Evolutionary conservation across 2,329 filamentous ascomycete genomes (phyloP).

Genomic region (Ophiognomonia clavigignenti-juglandacearum): DNA sequence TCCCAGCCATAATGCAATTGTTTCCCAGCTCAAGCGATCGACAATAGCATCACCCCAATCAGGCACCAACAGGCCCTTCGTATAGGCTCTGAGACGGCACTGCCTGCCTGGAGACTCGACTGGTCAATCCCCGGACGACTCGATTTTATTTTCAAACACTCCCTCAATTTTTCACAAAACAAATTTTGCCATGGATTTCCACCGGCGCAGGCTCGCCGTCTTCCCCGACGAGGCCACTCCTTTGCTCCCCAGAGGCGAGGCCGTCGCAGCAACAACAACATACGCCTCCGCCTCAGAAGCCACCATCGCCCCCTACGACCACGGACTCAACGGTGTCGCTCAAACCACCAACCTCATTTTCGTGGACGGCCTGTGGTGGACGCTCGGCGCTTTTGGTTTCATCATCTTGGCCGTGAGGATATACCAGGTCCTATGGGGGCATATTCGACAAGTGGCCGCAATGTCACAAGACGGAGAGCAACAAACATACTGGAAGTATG

Average conservation of each 20-base stretch:
- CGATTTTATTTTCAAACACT: background rate
- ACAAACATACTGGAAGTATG: slow-evolving; percentile 55
- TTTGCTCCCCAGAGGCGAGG: slow-evolving; percentile 5
- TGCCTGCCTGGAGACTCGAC: slow-evolving; percentile 1
- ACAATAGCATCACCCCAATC: slow-evolving; percentile 13
- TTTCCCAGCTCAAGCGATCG: background rate
- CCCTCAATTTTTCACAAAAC: background rate
- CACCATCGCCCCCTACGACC: slow-evolving; percentile 52
- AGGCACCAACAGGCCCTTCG: slow-evolving; percentile 3
- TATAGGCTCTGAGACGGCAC: slow-evolving; percentile 1
- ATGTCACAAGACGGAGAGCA: slow-evolving; percentile 48
- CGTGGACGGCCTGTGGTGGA: slow-evolving; percentile 56
- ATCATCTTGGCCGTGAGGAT: slow-evolving; percentile 50
- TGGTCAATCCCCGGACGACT: background rate
- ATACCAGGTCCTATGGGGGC: slow-evolving; percentile 47
- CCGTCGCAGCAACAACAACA: slow-evolving; percentile 3
- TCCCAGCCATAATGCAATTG: slow-evolving; percentile 15
- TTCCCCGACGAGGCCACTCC: slow-evolving; percentile 17
- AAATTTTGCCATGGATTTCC: slow-evolving; percentile 29
- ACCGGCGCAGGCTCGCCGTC: slow-evolving; percentile 25
- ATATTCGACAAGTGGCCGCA: slow-evolving; percentile 54
- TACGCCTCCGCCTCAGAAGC: slow-evolving; percentile 30
- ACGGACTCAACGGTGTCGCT: slow-evolving; percentile 55
- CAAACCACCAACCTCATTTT: slow-evolving; percentile 54
- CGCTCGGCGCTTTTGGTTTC: slow-evolving; percentile 50